phyloP scores from a whole-genome alignment of 495 filamentous ascomycete species.

The Lasiosphaeria ovina region DNA sequence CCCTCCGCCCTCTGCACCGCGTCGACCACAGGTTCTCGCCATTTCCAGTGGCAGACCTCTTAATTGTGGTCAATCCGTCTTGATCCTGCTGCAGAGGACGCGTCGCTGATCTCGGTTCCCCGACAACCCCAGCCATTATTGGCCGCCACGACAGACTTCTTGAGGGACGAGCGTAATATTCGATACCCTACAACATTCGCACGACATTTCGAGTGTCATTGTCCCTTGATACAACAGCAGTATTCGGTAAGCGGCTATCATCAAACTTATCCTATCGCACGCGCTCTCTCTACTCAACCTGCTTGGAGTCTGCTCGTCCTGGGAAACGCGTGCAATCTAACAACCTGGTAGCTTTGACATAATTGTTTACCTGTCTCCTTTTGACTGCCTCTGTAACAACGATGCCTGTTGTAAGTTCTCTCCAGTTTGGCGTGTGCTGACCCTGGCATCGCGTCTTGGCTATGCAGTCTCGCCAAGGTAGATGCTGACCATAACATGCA shows the following conservation, averaged over 20 bases:
- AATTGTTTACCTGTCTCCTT: not conserved
- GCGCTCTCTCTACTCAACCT: not conserved
- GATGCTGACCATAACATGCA: not conserved
- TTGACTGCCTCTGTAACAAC: not conserved
- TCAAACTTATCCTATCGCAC: no score
- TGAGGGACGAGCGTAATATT: slow-evolving; percentile 1
- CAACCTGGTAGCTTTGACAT: not conserved
- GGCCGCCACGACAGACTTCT: slow-evolving; percentile 3
- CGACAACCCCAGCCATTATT: slow-evolving; percentile 5
- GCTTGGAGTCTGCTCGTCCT: not conserved
- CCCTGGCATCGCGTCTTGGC: not conserved
- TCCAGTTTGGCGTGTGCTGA: not conserved
- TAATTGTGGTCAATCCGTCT: slow-evolving; percentile 16
- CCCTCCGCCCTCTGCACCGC: slow-evolving; percentile 17
- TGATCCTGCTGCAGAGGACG: slow-evolving; percentile 19
- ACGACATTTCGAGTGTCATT: not conserved
- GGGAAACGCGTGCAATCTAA: slow-evolving; percentile 2
- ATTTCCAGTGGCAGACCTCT: slow-evolving; percentile 21
- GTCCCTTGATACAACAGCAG: not conserved
- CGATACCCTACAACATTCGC: not conserved
- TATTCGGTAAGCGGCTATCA: not conserved
- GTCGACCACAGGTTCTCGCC: slow-evolving; percentile 18
- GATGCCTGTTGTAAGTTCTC: slow-evolving; percentile 7
- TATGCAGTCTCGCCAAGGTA: not conserved
- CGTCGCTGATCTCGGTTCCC: slow-evolving; percentile 13